Percentiles rank a stretch among this genome's conserved stretches.
These are phyloP conservation scores for Liriodendron chinense DNA, from an alignment of 164 flowering plant species.

Conservation along the genomic window DNA sequence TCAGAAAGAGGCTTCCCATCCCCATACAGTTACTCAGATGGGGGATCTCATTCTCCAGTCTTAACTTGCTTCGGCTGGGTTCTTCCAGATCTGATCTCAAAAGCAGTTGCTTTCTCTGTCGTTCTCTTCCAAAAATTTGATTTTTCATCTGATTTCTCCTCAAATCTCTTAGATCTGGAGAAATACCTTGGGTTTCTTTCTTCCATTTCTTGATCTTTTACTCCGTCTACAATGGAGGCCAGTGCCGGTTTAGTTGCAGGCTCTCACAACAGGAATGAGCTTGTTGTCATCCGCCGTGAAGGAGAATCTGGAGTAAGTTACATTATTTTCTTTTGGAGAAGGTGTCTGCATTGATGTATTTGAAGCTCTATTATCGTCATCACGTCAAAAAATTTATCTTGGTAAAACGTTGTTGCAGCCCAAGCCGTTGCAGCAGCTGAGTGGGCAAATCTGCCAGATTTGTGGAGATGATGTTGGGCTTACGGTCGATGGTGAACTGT, in stretches of 20 bases:
- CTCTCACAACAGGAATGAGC: slow-evolving; percentile 61
- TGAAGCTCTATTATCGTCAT: not conserved
- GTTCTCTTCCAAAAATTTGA: slow-evolving; percentile 4
- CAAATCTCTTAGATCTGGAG: slow-evolving; percentile 16
- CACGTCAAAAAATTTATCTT: slow-evolving; percentile 2
- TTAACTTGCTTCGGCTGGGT: too few relatives aligned
- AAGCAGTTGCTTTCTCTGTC: not conserved
- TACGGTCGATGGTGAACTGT: slow-evolving; percentile 47
- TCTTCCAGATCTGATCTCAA: not conserved
- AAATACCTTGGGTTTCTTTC: slow-evolving; percentile 3
- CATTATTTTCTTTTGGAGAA: not conserved
- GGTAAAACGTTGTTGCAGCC: slow-evolving; percentile 20
- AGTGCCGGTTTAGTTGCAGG: slow-evolving; percentile 63
- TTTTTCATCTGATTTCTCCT: slow-evolving; percentile 8
- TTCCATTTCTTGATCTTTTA: not conserved
- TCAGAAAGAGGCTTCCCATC: not conserved
- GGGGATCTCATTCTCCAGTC: slow-evolving; percentile 6
- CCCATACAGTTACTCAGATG: slow-evolving; percentile 9
- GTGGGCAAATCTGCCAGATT: slow-evolving; percentile 52
- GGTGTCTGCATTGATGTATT: not conserved
- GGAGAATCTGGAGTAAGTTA: slow-evolving; percentile 42
- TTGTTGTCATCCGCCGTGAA: slow-evolving; percentile 51
- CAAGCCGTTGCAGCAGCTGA: slow-evolving; percentile 33
- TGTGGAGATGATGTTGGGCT: slow-evolving; percentile 58
- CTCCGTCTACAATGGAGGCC: slow-evolving; percentile 41